Evolutionary conservation across 352 stramenopile species (phyloP).

Genomic region (Phytopythium chamaehyphon): DNA sequence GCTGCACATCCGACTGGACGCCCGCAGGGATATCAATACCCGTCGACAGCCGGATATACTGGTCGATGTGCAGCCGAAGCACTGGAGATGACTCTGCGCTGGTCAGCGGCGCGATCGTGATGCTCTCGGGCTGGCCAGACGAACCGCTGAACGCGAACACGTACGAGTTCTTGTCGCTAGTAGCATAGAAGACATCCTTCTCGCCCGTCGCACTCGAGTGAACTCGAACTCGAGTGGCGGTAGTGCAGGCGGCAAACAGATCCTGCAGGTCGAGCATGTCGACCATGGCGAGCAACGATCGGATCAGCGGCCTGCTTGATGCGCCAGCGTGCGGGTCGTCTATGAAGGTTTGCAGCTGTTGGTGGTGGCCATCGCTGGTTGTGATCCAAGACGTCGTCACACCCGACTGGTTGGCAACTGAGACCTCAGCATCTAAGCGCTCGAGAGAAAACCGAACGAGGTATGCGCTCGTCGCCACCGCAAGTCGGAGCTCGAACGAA

Average conservation of each 20-base stretch:
- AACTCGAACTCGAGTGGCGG: slow-evolving; percentile 7
- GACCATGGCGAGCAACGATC: slow-evolving; percentile 33
- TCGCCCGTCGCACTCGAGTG: not conserved
- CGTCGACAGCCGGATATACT: slow-evolving; percentile 30
- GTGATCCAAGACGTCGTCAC: slow-evolving; percentile 50
- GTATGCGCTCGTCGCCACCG: slow-evolving; percentile 26
- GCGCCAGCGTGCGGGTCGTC: not conserved
- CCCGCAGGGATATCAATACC: slow-evolving; percentile 25
- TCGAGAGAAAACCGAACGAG: slow-evolving; percentile 42
- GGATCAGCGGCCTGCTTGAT: slow-evolving; percentile 22
- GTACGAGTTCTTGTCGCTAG: slow-evolving; percentile 39
- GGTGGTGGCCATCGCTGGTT: slow-evolving; percentile 18
- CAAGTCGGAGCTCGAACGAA: slow-evolving; percentile 27
- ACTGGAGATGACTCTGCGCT: not conserved
- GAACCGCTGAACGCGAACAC: slow-evolving; percentile 38
- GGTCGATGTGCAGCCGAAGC: slow-evolving; percentile 29
- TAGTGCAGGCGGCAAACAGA: slow-evolving; percentile 23
- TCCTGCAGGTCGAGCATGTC: slow-evolving; percentile 48
- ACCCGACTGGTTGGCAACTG: slow-evolving; percentile 31
- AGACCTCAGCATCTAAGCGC: slow-evolving; percentile 34
- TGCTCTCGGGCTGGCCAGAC: slow-evolving; percentile 23
- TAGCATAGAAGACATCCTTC: slow-evolving; percentile 10
- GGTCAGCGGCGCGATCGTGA: slow-evolving; percentile 24
- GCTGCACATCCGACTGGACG: slow-evolving; percentile 55
- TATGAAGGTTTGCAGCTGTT: slow-evolving; percentile 38